phyloP scores from a whole-genome alignment of 164 flowering plant species.

The Dillenia suffruticosa region DNA sequence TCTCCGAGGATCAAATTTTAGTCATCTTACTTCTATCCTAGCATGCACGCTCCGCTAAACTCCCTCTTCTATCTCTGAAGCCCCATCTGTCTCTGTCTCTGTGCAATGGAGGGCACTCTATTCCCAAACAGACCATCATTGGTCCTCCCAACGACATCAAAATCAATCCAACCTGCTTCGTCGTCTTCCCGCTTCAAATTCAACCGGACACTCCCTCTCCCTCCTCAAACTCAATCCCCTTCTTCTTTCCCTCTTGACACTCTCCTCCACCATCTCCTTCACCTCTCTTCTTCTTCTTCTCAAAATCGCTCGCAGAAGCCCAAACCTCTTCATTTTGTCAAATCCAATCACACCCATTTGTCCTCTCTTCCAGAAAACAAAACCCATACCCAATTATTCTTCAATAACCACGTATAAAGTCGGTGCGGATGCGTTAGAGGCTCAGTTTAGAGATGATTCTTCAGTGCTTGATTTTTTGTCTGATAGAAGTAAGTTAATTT shows the following conservation, averaged over 20 bases:
- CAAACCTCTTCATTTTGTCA: conserved; percentile 8
- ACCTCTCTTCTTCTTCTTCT: conserved; percentile 32
- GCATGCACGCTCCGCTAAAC: no score
- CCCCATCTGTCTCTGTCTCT: conserved; percentile 3
- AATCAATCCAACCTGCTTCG: conserved; percentile 21
- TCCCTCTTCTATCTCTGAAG: no score
- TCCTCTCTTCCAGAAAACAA: conserved; percentile 16
- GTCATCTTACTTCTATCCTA: no score
- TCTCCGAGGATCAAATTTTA: no score
- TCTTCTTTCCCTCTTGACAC: conserved; percentile 62
- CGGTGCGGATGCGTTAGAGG: conserved; percentile 10
- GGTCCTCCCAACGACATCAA: conserved; percentile 32
- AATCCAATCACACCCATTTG: conserved; percentile 14
- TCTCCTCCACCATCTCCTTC: conserved; percentile 64
- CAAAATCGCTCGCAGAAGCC: conserved; percentile 9
- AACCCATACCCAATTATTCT: conserved; percentile 19
- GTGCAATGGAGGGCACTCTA: conserved; percentile 54
- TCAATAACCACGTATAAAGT: conserved; percentile 10
- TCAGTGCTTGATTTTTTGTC: conserved; percentile 44
- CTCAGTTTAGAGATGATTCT: conserved; percentile 12
- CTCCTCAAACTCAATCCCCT: conserved; percentile 37
- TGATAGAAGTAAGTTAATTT: conserved; percentile 38
- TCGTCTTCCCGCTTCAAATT: conserved; percentile 33
- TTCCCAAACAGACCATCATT: conserved; percentile 54
- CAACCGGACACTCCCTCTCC: conserved; percentile 47